These are phyloP conservation scores for Aspergillus sojae DNA, from an alignment of 2,329 filamentous ascomycete genomes.

Conservation along the genomic window DNA sequence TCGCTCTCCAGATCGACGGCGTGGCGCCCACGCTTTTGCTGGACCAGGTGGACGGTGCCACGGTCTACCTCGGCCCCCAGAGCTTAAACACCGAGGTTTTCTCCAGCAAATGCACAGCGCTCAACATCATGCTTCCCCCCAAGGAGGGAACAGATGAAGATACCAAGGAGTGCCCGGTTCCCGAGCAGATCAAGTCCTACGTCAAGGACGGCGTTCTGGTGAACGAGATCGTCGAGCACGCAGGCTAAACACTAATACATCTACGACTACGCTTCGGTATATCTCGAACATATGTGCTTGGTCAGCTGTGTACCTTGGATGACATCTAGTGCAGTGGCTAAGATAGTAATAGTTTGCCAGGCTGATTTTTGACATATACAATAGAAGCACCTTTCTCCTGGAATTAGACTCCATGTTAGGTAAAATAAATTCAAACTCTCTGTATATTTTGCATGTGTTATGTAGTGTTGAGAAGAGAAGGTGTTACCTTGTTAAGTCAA, in stretches of 20 bases:
- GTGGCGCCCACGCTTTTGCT: conserved; percentile 83
- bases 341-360: not conserved
- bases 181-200: conserved; percentile 85
- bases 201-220: conserved; percentile 75
- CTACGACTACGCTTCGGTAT: not conserved
- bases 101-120: conserved; percentile 80
- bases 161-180: conserved; percentile 82
- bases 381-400: not conserved
- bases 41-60: conserved; percentile 89
- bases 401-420: not conserved
- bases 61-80: conserved; percentile 81
- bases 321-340: not conserved
- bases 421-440: not conserved
- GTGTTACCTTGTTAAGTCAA: not conserved
- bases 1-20: conserved; percentile 89
- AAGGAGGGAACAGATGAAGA: conserved; percentile 70
- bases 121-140: conserved; percentile 85
- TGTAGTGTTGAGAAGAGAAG: not conserved
- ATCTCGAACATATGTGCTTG: not conserved
- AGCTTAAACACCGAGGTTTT: conserved; percentile 80
- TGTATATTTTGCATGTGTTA: not conserved
- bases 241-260: conserved; percentile 61
- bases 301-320: not conserved
- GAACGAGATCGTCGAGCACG: conserved; percentile 94
- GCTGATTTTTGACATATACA: not conserved